phyloP scores from a whole-genome alignment of 2,329 filamentous ascomycete species.

The Verticillium isaacii region DNA sequence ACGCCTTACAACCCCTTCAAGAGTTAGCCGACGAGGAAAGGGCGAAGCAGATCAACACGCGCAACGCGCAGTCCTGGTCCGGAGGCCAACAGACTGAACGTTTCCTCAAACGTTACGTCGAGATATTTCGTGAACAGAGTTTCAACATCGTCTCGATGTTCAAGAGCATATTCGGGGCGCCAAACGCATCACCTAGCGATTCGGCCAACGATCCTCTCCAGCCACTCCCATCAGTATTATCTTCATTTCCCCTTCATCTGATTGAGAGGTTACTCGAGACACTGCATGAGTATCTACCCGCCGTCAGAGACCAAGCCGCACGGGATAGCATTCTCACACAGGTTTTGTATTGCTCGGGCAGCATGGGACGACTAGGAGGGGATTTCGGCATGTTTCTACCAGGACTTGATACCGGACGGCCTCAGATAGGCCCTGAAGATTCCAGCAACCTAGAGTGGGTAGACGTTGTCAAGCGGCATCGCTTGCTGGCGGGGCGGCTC shows the following conservation, averaged over 20 bases:
- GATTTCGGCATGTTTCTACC: conserved; percentile 91
- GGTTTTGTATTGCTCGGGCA: conserved; percentile 88
- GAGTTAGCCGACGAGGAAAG: conserved; percentile 87
- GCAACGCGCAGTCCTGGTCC: conserved; percentile 44
- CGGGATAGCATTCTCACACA: conserved; percentile 88
- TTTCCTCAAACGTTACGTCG: conserved; percentile 91
- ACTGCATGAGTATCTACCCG: conserved; percentile 70
- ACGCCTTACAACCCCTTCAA: conserved; percentile 77
- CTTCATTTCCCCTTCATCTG: conserved; percentile 80
- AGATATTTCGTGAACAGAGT: conserved; percentile 96
- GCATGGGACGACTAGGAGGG: conserved; percentile 80
- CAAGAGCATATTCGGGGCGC: conserved; percentile 66
- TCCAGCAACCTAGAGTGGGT: conserved; percentile 63
- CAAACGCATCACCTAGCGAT: conserved; percentile 5
- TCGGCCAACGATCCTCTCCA: conserved; percentile 36
- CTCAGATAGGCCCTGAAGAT: conserved; percentile 24
- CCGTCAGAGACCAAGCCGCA: conserved; percentile 72
- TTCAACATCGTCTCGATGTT: conserved; percentile 96
- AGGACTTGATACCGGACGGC: conserved; percentile 33
- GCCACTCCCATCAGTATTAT: conserved; percentile 68
- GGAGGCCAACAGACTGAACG: conserved; percentile 89
- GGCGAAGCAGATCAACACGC: conserved; percentile 36
- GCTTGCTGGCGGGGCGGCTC: conserved; percentile 73
- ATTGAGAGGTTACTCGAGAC: conserved; percentile 77
- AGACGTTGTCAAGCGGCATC: conserved; percentile 82